These are phyloP conservation scores for Aspergillus persii DNA, from an alignment of 2,329 filamentous ascomycete species.

Conservation along the genomic window DNA sequence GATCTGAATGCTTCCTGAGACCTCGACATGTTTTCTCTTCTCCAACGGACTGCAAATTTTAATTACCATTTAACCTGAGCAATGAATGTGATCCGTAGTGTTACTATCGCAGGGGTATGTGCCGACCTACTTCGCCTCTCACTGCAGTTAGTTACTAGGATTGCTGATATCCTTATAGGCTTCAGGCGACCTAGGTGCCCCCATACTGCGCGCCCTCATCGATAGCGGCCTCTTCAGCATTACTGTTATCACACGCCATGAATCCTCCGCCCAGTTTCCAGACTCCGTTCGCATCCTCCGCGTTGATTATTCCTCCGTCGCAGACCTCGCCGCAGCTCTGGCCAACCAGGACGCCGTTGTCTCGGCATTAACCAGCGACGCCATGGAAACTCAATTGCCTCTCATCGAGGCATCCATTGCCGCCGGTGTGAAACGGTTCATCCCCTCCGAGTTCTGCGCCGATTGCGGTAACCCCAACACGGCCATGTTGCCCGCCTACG, in stretches of 20 bases:
- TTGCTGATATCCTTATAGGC: neutral
- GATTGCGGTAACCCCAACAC: neutral
- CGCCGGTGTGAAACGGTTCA: neutral
- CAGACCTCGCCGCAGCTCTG: neutral
- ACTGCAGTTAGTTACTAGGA: neutral
- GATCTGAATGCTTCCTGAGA: neutral
- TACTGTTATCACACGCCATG: neutral
- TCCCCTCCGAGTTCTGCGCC: slow-evolving; percentile 1
- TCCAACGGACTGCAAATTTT: neutral
- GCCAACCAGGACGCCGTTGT: neutral
- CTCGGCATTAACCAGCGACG: neutral
- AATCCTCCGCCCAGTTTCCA: neutral
- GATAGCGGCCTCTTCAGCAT: neutral
- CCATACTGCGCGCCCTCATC: neutral
- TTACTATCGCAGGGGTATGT: slow-evolving; percentile 2
- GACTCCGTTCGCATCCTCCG: neutral
- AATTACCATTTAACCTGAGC: neutral
- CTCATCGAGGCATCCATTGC: neutral
- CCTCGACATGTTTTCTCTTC: neutral
- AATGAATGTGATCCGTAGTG: neutral
- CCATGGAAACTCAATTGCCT: neutral
- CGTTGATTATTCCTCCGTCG: neutral
- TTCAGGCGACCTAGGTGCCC: neutral
- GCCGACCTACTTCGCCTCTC: too few relatives aligned
- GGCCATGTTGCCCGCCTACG: neutral